These are phyloP conservation scores for Colletotrichum siamense DNA, from an alignment of 2,329 filamentous ascomycete genomes.

Conservation along the genomic window DNA sequence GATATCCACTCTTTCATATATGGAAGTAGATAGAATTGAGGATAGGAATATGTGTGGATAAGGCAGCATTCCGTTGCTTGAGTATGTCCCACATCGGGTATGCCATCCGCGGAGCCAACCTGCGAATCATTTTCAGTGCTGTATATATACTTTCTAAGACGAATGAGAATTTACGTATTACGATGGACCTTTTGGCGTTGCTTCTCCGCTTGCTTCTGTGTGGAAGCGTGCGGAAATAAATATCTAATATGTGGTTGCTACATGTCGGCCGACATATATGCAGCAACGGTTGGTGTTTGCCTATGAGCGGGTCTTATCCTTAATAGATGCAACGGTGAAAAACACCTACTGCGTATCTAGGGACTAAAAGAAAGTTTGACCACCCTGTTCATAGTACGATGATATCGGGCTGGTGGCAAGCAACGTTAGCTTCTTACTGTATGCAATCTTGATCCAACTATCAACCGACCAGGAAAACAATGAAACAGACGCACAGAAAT, in stretches of 20 bases:
- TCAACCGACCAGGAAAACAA: background rate
- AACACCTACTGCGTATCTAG: background rate
- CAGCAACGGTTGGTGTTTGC: background rate
- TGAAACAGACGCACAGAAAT: accelerated
- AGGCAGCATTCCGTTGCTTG: background rate
- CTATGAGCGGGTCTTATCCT: background rate
- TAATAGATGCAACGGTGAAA: background rate
- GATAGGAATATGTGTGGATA: background rate
- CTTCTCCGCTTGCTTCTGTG: background rate
- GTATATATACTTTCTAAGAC: background rate
- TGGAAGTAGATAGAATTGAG: background rate
- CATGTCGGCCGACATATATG: background rate
- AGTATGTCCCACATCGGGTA: background rate
- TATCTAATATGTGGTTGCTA: background rate
- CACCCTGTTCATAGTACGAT: background rate
- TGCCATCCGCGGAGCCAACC: background rate
- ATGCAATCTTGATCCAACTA: background rate
- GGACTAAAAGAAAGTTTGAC: background rate
- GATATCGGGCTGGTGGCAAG: background rate
- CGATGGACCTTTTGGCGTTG: background rate
- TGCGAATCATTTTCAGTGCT: background rate
- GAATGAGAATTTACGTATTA: background rate
- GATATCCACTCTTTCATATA: background rate
- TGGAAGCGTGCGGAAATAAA: background rate
- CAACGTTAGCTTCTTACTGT: background rate